Percentiles rank a stretch among this genome's conserved stretches.
phyloP scores from a whole-genome alignment of 352 stramenopile genomes.

The Discostella stelligera region DNA sequence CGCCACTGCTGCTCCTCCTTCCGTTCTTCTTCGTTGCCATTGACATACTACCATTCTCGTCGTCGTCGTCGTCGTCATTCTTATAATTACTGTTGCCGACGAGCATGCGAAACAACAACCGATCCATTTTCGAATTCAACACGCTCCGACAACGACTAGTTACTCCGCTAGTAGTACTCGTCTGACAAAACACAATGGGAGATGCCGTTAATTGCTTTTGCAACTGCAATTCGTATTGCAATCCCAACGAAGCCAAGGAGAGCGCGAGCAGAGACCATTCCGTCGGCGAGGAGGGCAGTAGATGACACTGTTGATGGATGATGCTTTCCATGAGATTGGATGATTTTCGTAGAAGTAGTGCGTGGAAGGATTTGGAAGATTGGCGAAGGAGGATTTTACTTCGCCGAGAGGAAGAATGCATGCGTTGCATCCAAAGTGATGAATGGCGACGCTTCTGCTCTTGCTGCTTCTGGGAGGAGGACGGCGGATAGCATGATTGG shows the following conservation, averaged over 20 bases:
- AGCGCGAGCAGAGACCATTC: slow-evolving; percentile 54
- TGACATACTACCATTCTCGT: not conserved
- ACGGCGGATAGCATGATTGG: not conserved
- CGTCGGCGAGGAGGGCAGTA: slow-evolving; percentile 46
- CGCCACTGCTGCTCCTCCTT: too few species aligned
- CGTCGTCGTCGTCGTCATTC: slow-evolving; percentile 24
- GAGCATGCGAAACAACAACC: slow-evolving; percentile 44
- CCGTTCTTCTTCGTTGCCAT: too few species aligned
- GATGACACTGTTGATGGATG: slow-evolving; percentile 6
- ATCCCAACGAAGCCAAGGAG: slow-evolving; percentile 16
- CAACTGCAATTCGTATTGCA: slow-evolving; percentile 67
- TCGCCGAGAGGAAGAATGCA: slow-evolving; percentile 5
- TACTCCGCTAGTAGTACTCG: slow-evolving; percentile 3
- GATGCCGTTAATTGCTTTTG: slow-evolving; percentile 62
- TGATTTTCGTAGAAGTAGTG: slow-evolving; percentile 33
- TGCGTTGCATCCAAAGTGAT: slow-evolving; percentile 1
- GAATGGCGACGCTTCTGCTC: not conserved
- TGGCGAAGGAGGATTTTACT: slow-evolving; percentile 4
- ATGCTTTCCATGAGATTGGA: slow-evolving; percentile 25
- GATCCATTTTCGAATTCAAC: slow-evolving; percentile 23
- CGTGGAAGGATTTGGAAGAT: slow-evolving; percentile 24
- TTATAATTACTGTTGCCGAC: not conserved
- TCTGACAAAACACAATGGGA: slow-evolving; percentile 68
- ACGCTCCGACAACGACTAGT: not conserved
- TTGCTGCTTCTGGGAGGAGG: not conserved